Conservation (phyloP, 2,329 filamentous ascomycete species). For the Phaeophleospora eucalypticola region DNA sequence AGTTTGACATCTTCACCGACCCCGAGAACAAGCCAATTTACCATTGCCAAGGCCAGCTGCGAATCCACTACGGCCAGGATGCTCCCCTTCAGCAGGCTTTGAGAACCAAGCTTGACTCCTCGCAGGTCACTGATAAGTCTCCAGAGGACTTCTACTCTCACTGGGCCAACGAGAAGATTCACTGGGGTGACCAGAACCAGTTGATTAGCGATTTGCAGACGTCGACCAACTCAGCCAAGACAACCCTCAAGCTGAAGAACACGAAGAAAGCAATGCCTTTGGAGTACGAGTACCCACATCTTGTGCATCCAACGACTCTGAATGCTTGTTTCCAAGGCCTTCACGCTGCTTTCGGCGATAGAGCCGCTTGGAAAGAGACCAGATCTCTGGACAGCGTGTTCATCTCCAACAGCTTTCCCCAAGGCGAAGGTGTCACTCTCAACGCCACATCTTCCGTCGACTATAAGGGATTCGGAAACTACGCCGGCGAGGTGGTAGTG, state of each 20-base stretch:
- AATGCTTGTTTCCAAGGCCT: constrained; percentile 52
- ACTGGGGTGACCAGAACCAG: constrained; percentile 12
- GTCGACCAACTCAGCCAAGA: background rate
- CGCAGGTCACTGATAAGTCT: constrained; percentile 5
- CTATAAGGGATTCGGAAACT: background rate
- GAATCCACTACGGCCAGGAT: constrained; percentile 4
- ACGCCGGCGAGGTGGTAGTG: background rate
- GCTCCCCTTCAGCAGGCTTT: constrained; percentile 1
- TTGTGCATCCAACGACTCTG: constrained; percentile 55
- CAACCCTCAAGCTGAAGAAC: constrained; percentile 3
- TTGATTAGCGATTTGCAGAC: background rate
- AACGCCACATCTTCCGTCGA: background rate
- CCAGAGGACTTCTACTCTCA: constrained; percentile 9
- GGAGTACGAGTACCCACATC: constrained; percentile 51
- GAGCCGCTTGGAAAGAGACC: background rate
- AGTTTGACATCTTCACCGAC: background rate
- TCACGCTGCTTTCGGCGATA: background rate
- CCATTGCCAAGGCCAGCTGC: background rate
- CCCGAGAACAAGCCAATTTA: background rate
- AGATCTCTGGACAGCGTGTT: background rate
- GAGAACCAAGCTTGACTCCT: background rate
- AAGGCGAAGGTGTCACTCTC: background rate
- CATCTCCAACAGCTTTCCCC: background rate
- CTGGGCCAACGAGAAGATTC: constrained; percentile 14
- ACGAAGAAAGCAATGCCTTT: constrained; percentile 52